Conservation (phyloP, 169 alveolate genomes). For the Cryptosporidium meleagridis region DNA sequence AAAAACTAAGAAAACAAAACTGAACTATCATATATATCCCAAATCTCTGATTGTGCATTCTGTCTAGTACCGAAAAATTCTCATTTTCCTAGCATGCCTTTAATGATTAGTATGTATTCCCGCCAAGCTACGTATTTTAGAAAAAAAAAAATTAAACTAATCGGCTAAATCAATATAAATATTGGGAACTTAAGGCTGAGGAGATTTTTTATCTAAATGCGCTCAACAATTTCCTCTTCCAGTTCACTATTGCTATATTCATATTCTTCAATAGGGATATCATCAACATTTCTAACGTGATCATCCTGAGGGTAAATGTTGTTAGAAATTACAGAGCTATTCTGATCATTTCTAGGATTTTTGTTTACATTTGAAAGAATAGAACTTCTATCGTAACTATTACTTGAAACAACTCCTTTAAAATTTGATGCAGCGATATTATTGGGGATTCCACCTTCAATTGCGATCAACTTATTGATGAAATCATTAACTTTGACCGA, state of each 20-base stretch:
- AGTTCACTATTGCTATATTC: slow-evolving; percentile 59
- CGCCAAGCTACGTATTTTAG: not conserved
- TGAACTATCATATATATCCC: not conserved
- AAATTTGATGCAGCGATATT: slow-evolving; percentile 37
- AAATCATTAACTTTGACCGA: slow-evolving; percentile 72
- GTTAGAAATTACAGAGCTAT: slow-evolving; percentile 13
- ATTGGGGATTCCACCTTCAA: slow-evolving; percentile 72
- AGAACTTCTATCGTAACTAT: slow-evolving; percentile 10
- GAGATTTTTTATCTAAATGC: not conserved
- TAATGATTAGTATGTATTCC: not conserved
- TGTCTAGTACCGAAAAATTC: not conserved
- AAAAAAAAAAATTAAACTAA: not conserved
- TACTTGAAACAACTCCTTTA: not conserved
- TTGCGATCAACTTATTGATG: slow-evolving; percentile 46
- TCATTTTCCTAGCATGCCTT: not conserved
- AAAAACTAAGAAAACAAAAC: too few species aligned
- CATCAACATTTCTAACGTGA: slow-evolving; percentile 9
- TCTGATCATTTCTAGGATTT: slow-evolving; percentile 12
- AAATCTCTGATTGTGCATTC: not conserved
- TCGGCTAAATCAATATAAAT: not conserved
- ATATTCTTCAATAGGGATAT: slow-evolving; percentile 51
- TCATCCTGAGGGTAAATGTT: slow-evolving; percentile 17
- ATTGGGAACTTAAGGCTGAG: not conserved
- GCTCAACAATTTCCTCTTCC: slow-evolving; percentile 59
- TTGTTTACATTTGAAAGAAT: slow-evolving; percentile 6